Evolutionary conservation across 23 red algal genomes (phyloP).

Genomic region (Rhodosorus marinus): DNA sequence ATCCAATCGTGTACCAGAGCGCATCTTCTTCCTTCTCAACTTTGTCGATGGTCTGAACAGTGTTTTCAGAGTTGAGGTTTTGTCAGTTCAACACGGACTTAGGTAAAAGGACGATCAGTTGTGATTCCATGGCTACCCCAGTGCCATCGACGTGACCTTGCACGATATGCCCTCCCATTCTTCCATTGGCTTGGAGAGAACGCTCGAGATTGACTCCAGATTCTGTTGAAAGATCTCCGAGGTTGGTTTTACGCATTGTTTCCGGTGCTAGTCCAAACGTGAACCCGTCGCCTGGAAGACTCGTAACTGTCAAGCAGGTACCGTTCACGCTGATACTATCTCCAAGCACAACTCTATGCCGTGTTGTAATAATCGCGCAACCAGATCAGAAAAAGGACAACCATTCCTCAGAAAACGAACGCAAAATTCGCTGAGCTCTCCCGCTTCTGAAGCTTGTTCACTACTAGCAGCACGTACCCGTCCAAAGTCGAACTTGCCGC

Average conservation of each 20-base stretch:
- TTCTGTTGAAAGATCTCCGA: constrained; percentile 24
- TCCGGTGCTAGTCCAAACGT: constrained; percentile 76
- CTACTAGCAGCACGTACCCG: too few relatives aligned
- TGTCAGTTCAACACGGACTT: too few relatives aligned
- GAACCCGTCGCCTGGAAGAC: neutral
- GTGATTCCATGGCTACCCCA: too few relatives aligned
- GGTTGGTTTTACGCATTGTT: constrained; percentile 76
- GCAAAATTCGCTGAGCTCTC: too few relatives aligned
- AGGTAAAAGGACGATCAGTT: too few relatives aligned
- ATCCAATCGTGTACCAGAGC: constrained; percentile 41
- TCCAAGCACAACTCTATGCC: constrained; percentile 27
- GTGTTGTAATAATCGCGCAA: constrained; percentile 12
- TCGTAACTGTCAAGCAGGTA: constrained; percentile 69
- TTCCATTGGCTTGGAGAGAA: constrained; percentile 49
- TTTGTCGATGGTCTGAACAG: constrained; percentile 18
- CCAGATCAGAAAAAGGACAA: too few relatives aligned
- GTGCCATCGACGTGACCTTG: constrained; percentile 94
- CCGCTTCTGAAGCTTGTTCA: too few relatives aligned
- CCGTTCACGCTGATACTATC: constrained; percentile 96
- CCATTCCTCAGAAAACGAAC: too few relatives aligned
- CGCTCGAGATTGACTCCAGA: constrained; percentile 84
- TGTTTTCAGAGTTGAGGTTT: too few relatives aligned
- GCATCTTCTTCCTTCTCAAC: constrained; percentile 80
- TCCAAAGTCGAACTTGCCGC: too few relatives aligned
- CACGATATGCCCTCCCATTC: constrained; percentile 94